Evolutionary conservation across 2,329 filamentous ascomycete species (phyloP).

Genomic region (Podosphaera fusca): DNA sequence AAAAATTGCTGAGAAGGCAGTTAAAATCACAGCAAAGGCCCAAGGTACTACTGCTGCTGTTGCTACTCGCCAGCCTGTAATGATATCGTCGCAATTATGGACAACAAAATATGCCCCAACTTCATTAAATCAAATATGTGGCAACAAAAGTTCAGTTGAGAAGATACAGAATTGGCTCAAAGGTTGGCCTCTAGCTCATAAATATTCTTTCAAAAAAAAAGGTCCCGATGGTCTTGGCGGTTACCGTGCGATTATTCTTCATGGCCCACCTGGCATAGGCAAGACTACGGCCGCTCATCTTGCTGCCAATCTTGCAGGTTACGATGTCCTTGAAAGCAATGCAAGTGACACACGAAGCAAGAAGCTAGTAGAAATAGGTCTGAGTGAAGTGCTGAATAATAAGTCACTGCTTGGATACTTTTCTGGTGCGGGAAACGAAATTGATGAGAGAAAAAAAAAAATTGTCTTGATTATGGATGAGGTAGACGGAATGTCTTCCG

Average conservation of each 20-base stretch:
- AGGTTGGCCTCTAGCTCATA: conserved; percentile 57
- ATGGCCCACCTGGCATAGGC: conserved; percentile 85
- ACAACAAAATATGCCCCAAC: conserved; percentile 90
- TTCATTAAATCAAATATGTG: conserved; percentile 68
- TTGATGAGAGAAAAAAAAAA: conserved; percentile 69
- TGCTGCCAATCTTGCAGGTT: conserved; percentile 78
- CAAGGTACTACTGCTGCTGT: conserved; percentile 20
- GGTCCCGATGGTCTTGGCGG: conserved; percentile 68
- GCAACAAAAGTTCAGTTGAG: conserved; percentile 78
- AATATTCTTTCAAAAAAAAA: conserved; percentile 57
- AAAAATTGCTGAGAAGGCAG: conserved; percentile 27
- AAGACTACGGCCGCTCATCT: conserved; percentile 95
- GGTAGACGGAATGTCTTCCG: conserved; percentile 95
- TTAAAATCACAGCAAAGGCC: conserved; percentile 17
- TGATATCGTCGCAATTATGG: conserved; percentile 48
- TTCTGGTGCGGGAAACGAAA: conserved; percentile 55
- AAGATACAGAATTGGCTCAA: conserved; percentile 74
- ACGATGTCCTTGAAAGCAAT: conserved; percentile 84
- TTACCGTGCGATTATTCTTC: conserved; percentile 78
- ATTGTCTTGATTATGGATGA: conserved; percentile 96
- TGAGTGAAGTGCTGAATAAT: conserved; percentile 82
- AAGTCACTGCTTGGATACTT: conserved; percentile 85
- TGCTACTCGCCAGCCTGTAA: conserved; percentile 17
- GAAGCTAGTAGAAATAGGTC: conserved; percentile 69
- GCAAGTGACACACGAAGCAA: conserved; percentile 92